phyloP scores from a whole-genome alignment of 208 protist species.

The Wallacemonas sp. region DNA sequence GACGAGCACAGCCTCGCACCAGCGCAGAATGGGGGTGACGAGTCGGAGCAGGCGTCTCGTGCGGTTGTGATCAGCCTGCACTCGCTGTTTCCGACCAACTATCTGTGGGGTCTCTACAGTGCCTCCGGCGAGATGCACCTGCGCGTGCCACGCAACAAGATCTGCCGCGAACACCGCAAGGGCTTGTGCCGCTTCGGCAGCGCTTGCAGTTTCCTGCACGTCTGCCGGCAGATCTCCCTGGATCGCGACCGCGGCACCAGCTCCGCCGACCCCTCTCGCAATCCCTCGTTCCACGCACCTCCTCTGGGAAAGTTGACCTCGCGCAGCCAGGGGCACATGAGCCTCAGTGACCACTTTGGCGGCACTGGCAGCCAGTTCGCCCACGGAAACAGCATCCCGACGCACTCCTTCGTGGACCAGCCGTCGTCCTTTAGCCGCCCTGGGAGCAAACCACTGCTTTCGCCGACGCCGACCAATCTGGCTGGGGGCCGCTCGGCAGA shows the following conservation, averaged over 20 bases:
- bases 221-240: conserved; percentile 63
- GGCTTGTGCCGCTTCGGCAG: conserved; percentile 86
- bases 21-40: background rate
- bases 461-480: background rate
- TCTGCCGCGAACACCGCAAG: conserved; percentile 80
- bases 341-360: conserved; percentile 9
- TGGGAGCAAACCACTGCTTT: background rate
- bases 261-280: background rate
- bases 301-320: background rate
- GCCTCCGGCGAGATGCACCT: conserved; percentile 52
- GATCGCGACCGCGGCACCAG: background rate
- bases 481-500: background rate
- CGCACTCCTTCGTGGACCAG: background rate
- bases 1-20: conserved; percentile 14
- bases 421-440: conserved; percentile 5
- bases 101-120: conserved; percentile 65
- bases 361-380: background rate
- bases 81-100: conserved; percentile 70
- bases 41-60: conserved; percentile 18
- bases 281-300: background rate
- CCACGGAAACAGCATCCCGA: background rate
- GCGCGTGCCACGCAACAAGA: conserved; percentile 41
- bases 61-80: conserved; percentile 45
- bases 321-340: background rate
- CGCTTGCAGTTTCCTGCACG: conserved; percentile 85